Percentiles rank a stretch among this genome's conserved stretches.
phyloP scores from a whole-genome alignment of 495 filamentous ascomycete genomes.

The Peziza echinospora region DNA sequence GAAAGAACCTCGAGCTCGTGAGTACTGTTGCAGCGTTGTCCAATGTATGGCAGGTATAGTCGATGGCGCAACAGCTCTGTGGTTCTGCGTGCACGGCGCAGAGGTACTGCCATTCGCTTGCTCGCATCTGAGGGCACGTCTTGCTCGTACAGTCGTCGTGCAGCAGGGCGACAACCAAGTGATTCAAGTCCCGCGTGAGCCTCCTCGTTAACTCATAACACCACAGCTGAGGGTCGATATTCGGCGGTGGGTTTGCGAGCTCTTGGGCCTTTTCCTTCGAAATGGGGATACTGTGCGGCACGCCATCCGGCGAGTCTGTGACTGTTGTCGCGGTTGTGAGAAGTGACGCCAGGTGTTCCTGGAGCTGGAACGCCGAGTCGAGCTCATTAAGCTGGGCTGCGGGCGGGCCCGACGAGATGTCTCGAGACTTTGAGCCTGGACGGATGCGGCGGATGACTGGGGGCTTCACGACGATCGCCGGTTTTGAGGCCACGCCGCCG shows the following conservation, averaged over 20 bases:
- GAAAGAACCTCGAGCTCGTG: constrained; percentile 77
- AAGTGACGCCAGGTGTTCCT: constrained; percentile 87
- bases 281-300: constrained; percentile 37
- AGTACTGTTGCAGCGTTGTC: constrained; percentile 90
- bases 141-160: constrained; percentile 64
- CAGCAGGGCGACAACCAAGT: constrained; percentile 74
- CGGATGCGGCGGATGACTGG: constrained; percentile 64
- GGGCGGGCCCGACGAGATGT: constrained; percentile 83
- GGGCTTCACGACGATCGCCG: constrained; percentile 52
- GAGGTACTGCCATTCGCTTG: constrained; percentile 95
- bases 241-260: constrained; percentile 57
- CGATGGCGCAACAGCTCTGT: constrained; percentile 89
- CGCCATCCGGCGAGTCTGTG: constrained; percentile 27
- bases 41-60: constrained; percentile 95
- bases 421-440: constrained; percentile 68
- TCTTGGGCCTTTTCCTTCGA: constrained; percentile 45
- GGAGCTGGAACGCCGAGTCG: constrained; percentile 92
- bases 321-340: constrained; percentile 52
- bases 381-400: constrained; percentile 70
- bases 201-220: constrained; percentile 94
- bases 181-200: constrained; percentile 79
- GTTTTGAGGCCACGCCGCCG: constrained; percentile 25
- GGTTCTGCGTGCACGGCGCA: constrained; percentile 93
- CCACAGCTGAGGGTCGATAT: constrained; percentile 71
- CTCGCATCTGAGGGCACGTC: constrained; percentile 95